Evolutionary conservation across 1,284 basidiomycete genomes (phyloP).

Genomic region (Naganishia sp.): DNA sequence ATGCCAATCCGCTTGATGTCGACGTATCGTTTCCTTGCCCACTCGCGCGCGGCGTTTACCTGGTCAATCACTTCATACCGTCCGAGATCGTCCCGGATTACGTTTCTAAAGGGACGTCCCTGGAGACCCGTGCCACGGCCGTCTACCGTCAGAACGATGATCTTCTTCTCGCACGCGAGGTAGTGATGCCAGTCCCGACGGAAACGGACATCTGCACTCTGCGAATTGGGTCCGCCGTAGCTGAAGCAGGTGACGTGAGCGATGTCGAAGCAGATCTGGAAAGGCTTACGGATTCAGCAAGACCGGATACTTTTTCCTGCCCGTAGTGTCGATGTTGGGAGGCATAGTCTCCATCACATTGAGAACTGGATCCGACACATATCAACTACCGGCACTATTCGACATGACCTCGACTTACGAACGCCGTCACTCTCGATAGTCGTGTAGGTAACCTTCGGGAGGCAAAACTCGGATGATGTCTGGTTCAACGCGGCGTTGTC

Average conservation of each 20-base stretch:
- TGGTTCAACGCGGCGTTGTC: conserved; percentile 72
- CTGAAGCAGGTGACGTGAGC: conserved; percentile 50
- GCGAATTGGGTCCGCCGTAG: conserved; percentile 87
- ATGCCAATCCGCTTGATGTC: conserved; percentile 75
- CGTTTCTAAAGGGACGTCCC: conserved; percentile 77
- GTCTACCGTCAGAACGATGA: conserved; percentile 84
- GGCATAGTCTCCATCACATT: conserved; percentile 89
- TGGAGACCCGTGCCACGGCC: conserved; percentile 92
- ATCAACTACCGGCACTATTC: conserved; percentile 7
- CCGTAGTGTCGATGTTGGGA: conserved; percentile 85
- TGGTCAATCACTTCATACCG: conserved; percentile 85
- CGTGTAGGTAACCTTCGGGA: conserved; percentile 67
- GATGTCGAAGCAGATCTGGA: conserved; percentile 4
- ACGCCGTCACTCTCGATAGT: conserved; percentile 77
- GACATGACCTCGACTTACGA: conserved; percentile 58
- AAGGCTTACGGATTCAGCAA: conserved; percentile 74
- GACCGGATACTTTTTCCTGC: conserved; percentile 89
- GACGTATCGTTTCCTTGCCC: conserved; percentile 54
- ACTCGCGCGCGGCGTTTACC: conserved; percentile 68
- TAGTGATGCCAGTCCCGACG: conserved; percentile 81
- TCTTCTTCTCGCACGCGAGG: conserved; percentile 76
- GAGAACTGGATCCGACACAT: conserved; percentile 59
- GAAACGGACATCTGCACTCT: conserved; percentile 69
- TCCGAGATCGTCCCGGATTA: conserved; percentile 81
- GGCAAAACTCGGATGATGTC: conserved; percentile 69